Evolutionary conservation across 805 yeast genomes (phyloP), one percentile per base, ranked within the genome.

Genomic region (Cyberlindnera xishuangbannaensis): DNA sequence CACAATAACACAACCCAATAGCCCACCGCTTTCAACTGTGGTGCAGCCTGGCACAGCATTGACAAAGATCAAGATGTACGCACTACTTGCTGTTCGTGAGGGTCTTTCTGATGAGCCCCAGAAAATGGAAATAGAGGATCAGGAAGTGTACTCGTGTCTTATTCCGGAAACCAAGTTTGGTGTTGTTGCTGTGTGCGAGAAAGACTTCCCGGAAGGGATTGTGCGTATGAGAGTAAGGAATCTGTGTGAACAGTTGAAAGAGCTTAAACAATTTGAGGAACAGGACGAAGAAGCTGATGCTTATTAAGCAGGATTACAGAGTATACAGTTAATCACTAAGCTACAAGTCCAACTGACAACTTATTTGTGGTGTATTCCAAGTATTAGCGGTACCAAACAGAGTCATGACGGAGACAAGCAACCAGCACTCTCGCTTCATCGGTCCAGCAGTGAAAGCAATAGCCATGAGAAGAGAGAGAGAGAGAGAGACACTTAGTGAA

Each of bases 171-270:
- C 51, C 0, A 44, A 43, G 11, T 44, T 41, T 18, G 41, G 43
- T 4, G 35, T 50, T 17, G 33, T 52, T 1, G 24, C 47, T 3
- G 43, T 52, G 7, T 34, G 47, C 13, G 53, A 52, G 19, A 36
- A 25, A n/a, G 41, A 36, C 8, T 52, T 48, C 25, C 57, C 57
- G 8, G 37, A 39, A 22, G 52, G 55, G 1, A 16, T 52, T 2
- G 33, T 51, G 8, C 38, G 40, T 24, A 25, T 45, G 31, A 52
- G 43, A 28, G 14, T 47, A 23, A 34, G 36, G 8, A 36, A 36
- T 2, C 27, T 50, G n/a, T 14, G 34, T 7, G 37, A 34, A 2
- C 27, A 28, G 10, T 27, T 52, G 18, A 27, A 21, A 10, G 57
- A 47, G 14, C 30, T 52, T 12, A 36, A 47, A 18, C 24, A 43